These are phyloP conservation scores for Hyphochytrium catenoides DNA, from an alignment of 352 stramenopile genomes.

Conservation along the genomic window DNA sequence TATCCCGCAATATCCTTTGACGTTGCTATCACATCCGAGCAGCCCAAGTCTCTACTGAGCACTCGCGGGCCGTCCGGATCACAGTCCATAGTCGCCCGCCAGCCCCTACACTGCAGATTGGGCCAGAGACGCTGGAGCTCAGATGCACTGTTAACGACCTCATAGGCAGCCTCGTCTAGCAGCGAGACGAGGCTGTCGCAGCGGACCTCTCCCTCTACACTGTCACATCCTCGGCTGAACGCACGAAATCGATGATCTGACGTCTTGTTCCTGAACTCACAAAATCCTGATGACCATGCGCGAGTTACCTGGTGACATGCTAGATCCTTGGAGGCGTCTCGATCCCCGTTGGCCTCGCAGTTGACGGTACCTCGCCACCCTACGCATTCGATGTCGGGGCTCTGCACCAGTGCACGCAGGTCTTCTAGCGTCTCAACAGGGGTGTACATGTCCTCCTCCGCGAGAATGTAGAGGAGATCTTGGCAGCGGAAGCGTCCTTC, in stretches of 20 bases:
- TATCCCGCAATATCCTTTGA: too few relatives aligned
- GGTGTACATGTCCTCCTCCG: too few relatives aligned
- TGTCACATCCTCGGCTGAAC: slow-evolving; percentile 15
- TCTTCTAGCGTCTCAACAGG: too few relatives aligned
- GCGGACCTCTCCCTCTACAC: too few relatives aligned
- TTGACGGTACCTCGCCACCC: slow-evolving; percentile 20
- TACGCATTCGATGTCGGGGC: slow-evolving; percentile 13
- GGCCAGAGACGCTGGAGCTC: slow-evolving; percentile 5
- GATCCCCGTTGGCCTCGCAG: slow-evolving; percentile 15
- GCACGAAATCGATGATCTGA: slow-evolving; percentile 14
- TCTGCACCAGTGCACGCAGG: too few relatives aligned
- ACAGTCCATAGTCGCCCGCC: too few relatives aligned
- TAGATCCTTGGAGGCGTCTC: slow-evolving; percentile 12
- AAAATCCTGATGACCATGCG: slow-evolving; percentile 21
- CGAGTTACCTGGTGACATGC: slow-evolving; percentile 12
- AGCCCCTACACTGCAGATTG: slow-evolving; percentile 21
- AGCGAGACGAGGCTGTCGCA: slow-evolving; percentile 14
- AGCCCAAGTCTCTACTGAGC: too few relatives aligned
- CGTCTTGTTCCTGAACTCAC: slow-evolving; percentile 15
- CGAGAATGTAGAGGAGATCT: too few relatives aligned
- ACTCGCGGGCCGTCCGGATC: too few relatives aligned
- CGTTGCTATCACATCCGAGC: too few relatives aligned
- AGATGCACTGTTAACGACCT: slow-evolving; percentile 11
- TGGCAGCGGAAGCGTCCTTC: too few relatives aligned
- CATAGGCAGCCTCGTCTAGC: slow-evolving; percentile 15